Evolutionary conservation across 2,329 filamentous ascomycete species (phyloP), one percentile per base, ranked within the genome.

Genomic region (Gliomastix tumulicola): DNA sequence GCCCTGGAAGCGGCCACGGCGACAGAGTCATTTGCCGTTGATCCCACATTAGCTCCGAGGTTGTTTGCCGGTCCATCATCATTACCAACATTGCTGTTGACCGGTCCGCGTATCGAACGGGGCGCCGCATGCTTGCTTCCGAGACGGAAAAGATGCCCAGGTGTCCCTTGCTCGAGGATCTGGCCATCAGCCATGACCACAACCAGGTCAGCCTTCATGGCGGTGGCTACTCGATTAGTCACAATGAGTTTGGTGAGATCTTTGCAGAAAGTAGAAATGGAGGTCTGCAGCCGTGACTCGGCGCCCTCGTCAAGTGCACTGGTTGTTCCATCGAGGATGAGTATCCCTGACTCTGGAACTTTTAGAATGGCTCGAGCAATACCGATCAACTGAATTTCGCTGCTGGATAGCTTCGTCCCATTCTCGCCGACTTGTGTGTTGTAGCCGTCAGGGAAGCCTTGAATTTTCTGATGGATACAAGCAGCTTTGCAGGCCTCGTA

Each of bases 241-340:
- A 84, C 76, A 19, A 82, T 74, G 43, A 83, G 80, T 0, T 78
- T 83, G 3, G 79, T 84, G 18, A 79, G 74, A 3, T 71, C 74
- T 40, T 71, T 61, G 42, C 76, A 79, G 7, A 82, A 63, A 34
- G 63, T 65, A 39, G 62, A 63, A 36, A 84, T 69, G 0, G 79
- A 79, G 21, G 72, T 63, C 46, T 83, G 79, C 32, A 83, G 83
- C 45, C 77, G 74, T 38, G 77, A 74, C 54, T 84, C 79, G 2
- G 78, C 83, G 22, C 80, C 75, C 0, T 80, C 81, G 42, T 87
- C 79, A 40, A 90, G 79, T 7, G 84, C 80, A 25, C 82, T 87
- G 5, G 87, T 88, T 2, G 85, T 81, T 56, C 89, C 85, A 45
- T 90, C 85, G 1, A 90, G 69, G 27, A 90, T 69, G 9, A 90